These are phyloP conservation scores for Epichloe gansuensis DNA, from an alignment of 2,329 filamentous ascomycete species.

Conservation along the genomic window DNA sequence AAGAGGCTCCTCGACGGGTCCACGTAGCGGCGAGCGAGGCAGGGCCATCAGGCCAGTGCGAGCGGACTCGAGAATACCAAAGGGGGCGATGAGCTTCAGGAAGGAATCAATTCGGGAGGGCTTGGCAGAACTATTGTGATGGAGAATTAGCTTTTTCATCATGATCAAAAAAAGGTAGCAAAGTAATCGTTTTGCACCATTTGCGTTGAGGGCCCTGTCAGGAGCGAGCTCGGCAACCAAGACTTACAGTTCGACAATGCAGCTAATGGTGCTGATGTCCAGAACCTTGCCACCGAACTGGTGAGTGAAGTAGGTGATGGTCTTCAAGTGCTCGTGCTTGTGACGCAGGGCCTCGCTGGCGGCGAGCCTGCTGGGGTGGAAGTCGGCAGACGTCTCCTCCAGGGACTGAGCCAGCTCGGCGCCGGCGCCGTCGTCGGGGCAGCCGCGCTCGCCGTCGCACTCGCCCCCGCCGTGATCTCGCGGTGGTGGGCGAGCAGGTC, in stretches of 20 bases:
- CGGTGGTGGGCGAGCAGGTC: conserved; percentile 91
- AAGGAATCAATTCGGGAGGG: conserved; percentile 90
- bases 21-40: conserved; percentile 79
- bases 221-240: conserved; percentile 11
- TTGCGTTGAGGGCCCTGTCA: not conserved
- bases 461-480: conserved; percentile 54
- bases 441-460: conserved; percentile 30
- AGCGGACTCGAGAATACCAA: conserved; percentile 92
- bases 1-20: conserved; percentile 54
- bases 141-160: not conserved
- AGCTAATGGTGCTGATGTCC: conserved; percentile 97
- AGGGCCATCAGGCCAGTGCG: conserved; percentile 95
- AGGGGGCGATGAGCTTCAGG: conserved; percentile 87
- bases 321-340: conserved; percentile 95
- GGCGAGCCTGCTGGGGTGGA: conserved; percentile 79
- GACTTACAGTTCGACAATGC: conserved; percentile 88
- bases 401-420: conserved; percentile 27
- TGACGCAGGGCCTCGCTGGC: conserved; percentile 82
- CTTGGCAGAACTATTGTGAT: conserved; percentile 62
- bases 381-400: conserved; percentile 49
- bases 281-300: conserved; percentile 96
- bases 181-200: not conserved
- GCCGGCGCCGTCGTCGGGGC: conserved; percentile 23
- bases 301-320: conserved; percentile 91
- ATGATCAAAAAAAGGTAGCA: no score